Conservation (phyloP, 2,329 filamentous ascomycete genomes). For the Epicoccum nigrum region DNA sequence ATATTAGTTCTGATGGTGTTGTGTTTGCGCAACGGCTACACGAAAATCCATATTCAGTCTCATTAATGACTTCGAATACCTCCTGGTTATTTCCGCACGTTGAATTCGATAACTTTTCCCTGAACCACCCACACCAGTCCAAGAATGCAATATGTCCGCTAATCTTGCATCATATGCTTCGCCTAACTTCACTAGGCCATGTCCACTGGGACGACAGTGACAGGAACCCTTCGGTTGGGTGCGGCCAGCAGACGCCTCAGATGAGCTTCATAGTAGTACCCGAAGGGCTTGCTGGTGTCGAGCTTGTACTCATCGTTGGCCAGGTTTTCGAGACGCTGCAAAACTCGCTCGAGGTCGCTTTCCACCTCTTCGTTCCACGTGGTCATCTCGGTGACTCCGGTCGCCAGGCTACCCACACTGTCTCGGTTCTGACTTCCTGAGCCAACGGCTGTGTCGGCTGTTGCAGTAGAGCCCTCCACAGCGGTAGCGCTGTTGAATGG, state of each 20-base stretch:
- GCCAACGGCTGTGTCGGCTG: conserved; percentile 5
- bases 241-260: conserved; percentile 31
- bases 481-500: conserved; percentile 29
- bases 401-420: conserved; percentile 24
- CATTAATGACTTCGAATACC: neutral
- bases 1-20: neutral
- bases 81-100: no score
- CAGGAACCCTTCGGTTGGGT: conserved; percentile 23
- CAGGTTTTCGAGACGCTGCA: conserved; percentile 40
- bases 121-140: no score
- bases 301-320: conserved; percentile 34
- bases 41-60: neutral
- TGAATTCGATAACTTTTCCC: no score
- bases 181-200: neutral
- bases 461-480: conserved; percentile 12
- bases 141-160: neutral
- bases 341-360: conserved; percentile 28
- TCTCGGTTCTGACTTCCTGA: conserved; percentile 15
- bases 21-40: neutral
- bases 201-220: conserved; percentile 17
- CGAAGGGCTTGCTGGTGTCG: conserved; percentile 25
- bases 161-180: no score
- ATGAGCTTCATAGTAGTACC: conserved; percentile 35
- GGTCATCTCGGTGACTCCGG: conserved; percentile 42
- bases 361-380: conserved; percentile 45